Conservation (phyloP, 345 rosid genomes). For the Clarkia xantiana region DNA sequence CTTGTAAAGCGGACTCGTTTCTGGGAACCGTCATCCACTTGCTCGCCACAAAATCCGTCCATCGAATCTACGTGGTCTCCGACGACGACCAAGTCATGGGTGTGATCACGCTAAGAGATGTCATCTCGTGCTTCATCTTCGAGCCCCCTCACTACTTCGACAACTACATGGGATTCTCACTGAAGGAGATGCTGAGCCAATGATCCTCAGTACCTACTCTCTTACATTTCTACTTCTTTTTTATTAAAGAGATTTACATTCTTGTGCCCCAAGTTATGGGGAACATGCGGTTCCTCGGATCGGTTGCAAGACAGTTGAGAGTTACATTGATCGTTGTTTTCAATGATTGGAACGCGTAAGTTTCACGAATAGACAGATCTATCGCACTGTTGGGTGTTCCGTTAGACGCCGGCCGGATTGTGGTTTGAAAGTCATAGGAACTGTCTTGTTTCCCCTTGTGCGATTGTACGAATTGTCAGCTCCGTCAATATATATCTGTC, state of each 20-base stretch:
- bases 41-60: conserved; percentile 56
- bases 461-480: background rate
- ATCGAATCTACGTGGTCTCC: conserved; percentile 52
- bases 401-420: conserved; percentile 51
- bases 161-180: conserved; percentile 39
- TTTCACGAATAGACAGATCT: conserved; percentile 53
- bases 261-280: no score
- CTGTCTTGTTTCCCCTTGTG: background rate
- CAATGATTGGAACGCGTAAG: conserved; percentile 67
- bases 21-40: conserved; percentile 53
- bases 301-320: conserved; percentile 53
- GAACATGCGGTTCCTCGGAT: conserved; percentile 45
- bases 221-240: background rate
- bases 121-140: conserved; percentile 67
- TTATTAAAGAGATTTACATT: background rate
- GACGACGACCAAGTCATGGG: conserved; percentile 49
- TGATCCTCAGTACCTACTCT: conserved; percentile 12
- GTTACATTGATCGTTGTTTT: conserved; percentile 61
- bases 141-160: conserved; percentile 71
- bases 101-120: conserved; percentile 79
- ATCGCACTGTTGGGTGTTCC: conserved; percentile 37
- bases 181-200: conserved; percentile 38
- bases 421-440: background rate
- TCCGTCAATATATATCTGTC: no score
- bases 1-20: conserved; percentile 44